These are phyloP conservation scores for Misopates orontium DNA, from an alignment of 257 asterid genomes.

Conservation along the genomic window DNA sequence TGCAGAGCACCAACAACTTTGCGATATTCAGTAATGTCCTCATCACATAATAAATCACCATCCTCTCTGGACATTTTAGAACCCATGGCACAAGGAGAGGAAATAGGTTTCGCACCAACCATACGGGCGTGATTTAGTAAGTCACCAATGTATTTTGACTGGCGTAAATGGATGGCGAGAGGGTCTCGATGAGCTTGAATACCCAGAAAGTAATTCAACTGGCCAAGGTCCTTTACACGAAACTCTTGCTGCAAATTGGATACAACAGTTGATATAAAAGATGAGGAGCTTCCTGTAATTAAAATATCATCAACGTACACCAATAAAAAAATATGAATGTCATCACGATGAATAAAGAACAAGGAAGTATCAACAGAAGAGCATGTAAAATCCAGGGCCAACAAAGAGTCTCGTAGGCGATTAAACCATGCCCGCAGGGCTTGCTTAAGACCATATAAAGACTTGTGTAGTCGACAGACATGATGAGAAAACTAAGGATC, in stretches of 20 bases:
- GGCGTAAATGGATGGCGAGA: not conserved
- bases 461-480: too few relatives aligned
- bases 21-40: not conserved
- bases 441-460: not conserved
- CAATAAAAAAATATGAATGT: not conserved
- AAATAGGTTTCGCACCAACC: not conserved
- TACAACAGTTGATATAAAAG: not conserved
- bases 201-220: not conserved
- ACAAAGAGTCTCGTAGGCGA: not conserved
- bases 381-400: not conserved
- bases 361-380: not conserved
- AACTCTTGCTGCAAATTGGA: not conserved
- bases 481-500: too few relatives aligned
- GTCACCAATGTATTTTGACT: not conserved
- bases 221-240: not conserved
- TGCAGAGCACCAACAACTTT: not conserved
- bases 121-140: not conserved
- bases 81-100: not conserved
- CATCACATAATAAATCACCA: not conserved
- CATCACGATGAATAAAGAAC: not conserved
- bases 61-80: not conserved
- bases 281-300: not conserved
- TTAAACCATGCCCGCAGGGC: not conserved
- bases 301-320: not conserved
- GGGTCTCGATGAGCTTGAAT: not conserved